phyloP scores from a whole-genome alignment of 495 filamentous ascomycete species.

The Astrocystis sublimbata region DNA sequence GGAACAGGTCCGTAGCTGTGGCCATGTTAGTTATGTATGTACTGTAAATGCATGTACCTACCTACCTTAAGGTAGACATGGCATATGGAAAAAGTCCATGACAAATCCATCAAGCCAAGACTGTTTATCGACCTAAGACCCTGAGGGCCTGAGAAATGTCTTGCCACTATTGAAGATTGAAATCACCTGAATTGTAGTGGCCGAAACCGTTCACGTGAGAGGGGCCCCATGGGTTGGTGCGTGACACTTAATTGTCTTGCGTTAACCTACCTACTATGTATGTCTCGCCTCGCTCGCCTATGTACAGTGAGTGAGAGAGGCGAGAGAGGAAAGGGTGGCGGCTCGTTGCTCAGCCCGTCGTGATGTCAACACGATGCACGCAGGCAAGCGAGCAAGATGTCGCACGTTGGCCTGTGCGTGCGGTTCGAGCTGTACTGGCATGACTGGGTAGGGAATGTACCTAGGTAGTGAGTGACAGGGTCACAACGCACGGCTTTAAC shows the following conservation, averaged over 20 bases:
- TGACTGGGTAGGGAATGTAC: not conserved
- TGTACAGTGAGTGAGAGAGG: no score
- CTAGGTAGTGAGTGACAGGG: not conserved
- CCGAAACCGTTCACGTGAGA: constrained; percentile 3
- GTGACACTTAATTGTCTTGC: not conserved
- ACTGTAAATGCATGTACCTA: no score
- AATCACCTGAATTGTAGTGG: constrained; percentile 2
- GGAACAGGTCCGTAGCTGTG: no score
- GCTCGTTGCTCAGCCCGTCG: no score
- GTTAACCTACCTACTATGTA: no score
- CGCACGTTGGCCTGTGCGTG: no score
- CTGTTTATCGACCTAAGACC: not conserved
- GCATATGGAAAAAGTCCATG: not conserved
- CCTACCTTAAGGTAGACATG: no score
- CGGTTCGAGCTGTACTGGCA: not conserved
- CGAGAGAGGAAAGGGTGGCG: no score
- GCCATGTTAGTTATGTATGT: no score
- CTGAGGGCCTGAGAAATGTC: not conserved
- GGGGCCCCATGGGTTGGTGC: not conserved
- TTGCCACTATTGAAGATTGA: not conserved
- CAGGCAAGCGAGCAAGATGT: not conserved
- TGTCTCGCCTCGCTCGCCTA: no score
- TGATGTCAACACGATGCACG: not conserved
- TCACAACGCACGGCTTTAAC: not conserved
- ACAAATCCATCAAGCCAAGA: not conserved